Conservation (phyloP, 2,329 filamentous ascomycete species). For the Venturia pyrina region DNA sequence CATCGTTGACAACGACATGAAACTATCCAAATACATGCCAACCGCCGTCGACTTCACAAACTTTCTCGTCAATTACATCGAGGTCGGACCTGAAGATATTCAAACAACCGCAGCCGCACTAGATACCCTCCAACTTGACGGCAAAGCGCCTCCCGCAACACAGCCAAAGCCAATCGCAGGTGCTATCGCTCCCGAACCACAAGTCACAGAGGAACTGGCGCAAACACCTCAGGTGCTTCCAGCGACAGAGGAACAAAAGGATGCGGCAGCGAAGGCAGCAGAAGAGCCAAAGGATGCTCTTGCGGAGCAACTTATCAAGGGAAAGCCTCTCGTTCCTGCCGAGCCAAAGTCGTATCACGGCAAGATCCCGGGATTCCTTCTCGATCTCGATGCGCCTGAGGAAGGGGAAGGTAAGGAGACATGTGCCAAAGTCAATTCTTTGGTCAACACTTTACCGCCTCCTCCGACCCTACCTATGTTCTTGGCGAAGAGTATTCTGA, state of each 20-base stretch:
- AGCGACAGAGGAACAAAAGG: conserved; percentile 15
- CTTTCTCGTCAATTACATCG: conserved; percentile 96
- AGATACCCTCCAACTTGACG: background rate
- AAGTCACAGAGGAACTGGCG: conserved; percentile 34
- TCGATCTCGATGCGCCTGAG: conserved; percentile 78
- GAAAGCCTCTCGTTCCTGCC: conserved; percentile 19
- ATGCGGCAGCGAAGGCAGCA: conserved; percentile 18
- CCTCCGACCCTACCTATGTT: conserved; percentile 85
- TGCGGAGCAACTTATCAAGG: conserved; percentile 16
- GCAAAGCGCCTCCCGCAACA: conserved; percentile 9
- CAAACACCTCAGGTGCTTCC: conserved; percentile 20
- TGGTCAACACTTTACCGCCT: conserved; percentile 68
- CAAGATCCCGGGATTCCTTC: conserved; percentile 72
- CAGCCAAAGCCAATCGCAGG: conserved; percentile 20
- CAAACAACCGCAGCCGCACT: conserved; percentile 13
- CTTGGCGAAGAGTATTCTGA: conserved; percentile 87
- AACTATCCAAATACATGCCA: conserved; percentile 74
- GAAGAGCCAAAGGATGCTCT: conserved; percentile 17
- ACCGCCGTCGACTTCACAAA: conserved; percentile 98
- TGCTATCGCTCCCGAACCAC: conserved; percentile 22
- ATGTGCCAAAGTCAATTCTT: conserved; percentile 64
- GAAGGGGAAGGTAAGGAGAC: conserved; percentile 46
- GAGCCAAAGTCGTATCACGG: conserved; percentile 55
- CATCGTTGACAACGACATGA: conserved; percentile 88
- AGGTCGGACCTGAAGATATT: conserved; percentile 68